These are phyloP conservation scores for Brassica cretica DNA, from an alignment of 345 rosid species.

Conservation along the genomic window DNA sequence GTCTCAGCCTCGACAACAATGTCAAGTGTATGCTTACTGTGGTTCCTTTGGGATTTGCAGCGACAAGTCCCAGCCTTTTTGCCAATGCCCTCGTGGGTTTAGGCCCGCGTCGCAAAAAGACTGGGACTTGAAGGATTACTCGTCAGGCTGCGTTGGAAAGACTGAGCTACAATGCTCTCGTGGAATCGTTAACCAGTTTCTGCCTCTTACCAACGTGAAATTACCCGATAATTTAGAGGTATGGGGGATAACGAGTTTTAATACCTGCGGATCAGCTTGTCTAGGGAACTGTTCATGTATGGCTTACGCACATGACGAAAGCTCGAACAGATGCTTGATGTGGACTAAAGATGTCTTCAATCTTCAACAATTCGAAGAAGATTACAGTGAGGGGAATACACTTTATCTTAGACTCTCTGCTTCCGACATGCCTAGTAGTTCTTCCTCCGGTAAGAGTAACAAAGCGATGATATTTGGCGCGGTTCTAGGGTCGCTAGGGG, in stretches of 20 bases:
- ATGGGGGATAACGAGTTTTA: slow-evolving; percentile 26
- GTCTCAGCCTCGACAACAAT: slow-evolving; percentile 64
- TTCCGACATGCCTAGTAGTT: slow-evolving; percentile 52
- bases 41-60: slow-evolving; percentile 70
- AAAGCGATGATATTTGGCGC: slow-evolving; percentile 44
- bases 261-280: slow-evolving; percentile 51
- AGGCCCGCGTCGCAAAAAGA: slow-evolving; percentile 29
- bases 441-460: slow-evolving; percentile 32
- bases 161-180: slow-evolving; percentile 49
- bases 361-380: slow-evolving; percentile 42
- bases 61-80: slow-evolving; percentile 45
- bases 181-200: slow-evolving; percentile 40
- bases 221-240: slow-evolving; percentile 29
- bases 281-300: slow-evolving; percentile 57
- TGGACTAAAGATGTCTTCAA: slow-evolving; percentile 59
- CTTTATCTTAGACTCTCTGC: slow-evolving; percentile 59
- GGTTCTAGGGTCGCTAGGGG: slow-evolving; percentile 41
- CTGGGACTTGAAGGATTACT: slow-evolving; percentile 56
- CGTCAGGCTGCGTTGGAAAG: slow-evolving; percentile 60
- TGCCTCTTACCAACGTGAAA: slow-evolving; percentile 14
- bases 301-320: slow-evolving; percentile 56
- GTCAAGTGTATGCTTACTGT: slow-evolving; percentile 66
- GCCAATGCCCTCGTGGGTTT: slow-evolving; percentile 58
- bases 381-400: slow-evolving; percentile 39
- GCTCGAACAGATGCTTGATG: slow-evolving; percentile 41